A percentile compares a stretch with the other conserved stretches of the same genome.
Evolutionary conservation across 2,329 filamentous ascomycete genomes (phyloP).

Genomic region (Claviceps africana): DNA sequence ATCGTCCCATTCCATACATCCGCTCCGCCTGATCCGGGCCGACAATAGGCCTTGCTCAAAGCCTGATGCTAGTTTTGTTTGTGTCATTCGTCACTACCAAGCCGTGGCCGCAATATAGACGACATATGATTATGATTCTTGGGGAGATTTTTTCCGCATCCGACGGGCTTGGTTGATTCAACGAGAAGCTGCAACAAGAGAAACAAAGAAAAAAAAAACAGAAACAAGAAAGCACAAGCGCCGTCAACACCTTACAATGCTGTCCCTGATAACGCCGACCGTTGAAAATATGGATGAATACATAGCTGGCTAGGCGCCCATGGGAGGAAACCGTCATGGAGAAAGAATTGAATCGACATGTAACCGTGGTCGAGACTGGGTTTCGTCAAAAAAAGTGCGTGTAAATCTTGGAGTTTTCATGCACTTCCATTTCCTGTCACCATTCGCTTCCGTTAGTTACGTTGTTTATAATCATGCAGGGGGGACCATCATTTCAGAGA

Average conservation of each 20-base stretch:
- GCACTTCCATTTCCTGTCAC: conserved; percentile 92
- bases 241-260: conserved; percentile 45
- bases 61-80: neutral
- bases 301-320: conserved; percentile 25
- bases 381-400: conserved; percentile 93
- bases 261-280: conserved; percentile 38
- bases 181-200: conserved; percentile 4
- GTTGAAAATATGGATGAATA: conserved; percentile 36
- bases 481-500: neutral
- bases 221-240: conserved; percentile 27
- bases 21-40: neutral
- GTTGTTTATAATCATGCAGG: neutral
- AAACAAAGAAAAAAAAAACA: conserved; percentile 10
- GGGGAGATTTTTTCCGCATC: conserved; percentile 21
- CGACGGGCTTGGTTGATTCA: conserved; percentile 10
- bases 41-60: neutral
- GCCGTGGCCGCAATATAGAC: conserved; percentile 17
- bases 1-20: neutral
- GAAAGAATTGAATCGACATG: conserved; percentile 16
- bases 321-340: conserved; percentile 10
- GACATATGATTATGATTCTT: conserved; percentile 23
- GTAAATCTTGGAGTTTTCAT: conserved; percentile 97
- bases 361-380: conserved; percentile 8
- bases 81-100: neutral
- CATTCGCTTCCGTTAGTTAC: neutral